A percentile compares a stretch with the other conserved stretches of the same genome.
Conservation (phyloP, 495 filamentous ascomycete genomes). For the Penicillium canescens region DNA sequence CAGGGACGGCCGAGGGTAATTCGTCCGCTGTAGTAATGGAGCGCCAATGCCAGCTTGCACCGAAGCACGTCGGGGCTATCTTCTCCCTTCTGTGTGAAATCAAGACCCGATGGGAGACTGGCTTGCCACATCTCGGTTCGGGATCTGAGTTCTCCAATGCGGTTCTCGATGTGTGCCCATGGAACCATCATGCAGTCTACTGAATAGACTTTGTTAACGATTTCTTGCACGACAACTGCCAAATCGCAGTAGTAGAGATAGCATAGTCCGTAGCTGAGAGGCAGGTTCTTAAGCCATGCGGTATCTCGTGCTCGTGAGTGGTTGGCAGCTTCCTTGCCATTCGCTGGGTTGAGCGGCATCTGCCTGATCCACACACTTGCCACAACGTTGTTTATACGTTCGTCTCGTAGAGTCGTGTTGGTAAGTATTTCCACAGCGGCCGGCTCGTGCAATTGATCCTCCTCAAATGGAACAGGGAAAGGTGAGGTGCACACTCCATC, state of each 20-base stretch:
- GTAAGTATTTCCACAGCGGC: conserved; percentile 32
- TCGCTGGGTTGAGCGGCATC: conserved; percentile 37
- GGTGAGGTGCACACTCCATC: conserved; percentile 60
- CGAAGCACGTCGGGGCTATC: conserved; percentile 36
- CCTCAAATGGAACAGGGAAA: conserved; percentile 59
- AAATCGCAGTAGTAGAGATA: conserved; percentile 54
- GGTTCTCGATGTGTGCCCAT: conserved; percentile 61
- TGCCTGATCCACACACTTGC: conserved; percentile 39
- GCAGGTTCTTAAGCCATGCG: conserved; percentile 33
- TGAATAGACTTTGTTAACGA: conserved; percentile 59
- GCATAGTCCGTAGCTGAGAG: conserved; percentile 41
- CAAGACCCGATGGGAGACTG: conserved; percentile 50
- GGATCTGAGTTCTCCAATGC: conserved; percentile 51
- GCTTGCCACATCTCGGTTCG: conserved; percentile 56
- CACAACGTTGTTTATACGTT: conserved; percentile 36
- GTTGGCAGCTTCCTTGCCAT: conserved; percentile 25
- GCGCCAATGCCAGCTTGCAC: conserved; percentile 49
- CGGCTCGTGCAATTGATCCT: conserved; percentile 46
- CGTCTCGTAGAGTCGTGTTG: conserved; percentile 33
- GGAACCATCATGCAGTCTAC: conserved; percentile 51
- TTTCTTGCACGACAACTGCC: conserved; percentile 53
- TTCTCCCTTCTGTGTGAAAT: conserved; percentile 45
- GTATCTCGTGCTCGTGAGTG: conserved; percentile 23
- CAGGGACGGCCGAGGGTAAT: conserved; percentile 66
- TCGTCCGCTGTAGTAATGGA: conserved; percentile 59